A percentile compares a stretch with the other conserved stretches of the same genome.
Evolutionary conservation across 331 rosid genomes (phyloP).

Genomic region (Arachis monticola): DNA sequence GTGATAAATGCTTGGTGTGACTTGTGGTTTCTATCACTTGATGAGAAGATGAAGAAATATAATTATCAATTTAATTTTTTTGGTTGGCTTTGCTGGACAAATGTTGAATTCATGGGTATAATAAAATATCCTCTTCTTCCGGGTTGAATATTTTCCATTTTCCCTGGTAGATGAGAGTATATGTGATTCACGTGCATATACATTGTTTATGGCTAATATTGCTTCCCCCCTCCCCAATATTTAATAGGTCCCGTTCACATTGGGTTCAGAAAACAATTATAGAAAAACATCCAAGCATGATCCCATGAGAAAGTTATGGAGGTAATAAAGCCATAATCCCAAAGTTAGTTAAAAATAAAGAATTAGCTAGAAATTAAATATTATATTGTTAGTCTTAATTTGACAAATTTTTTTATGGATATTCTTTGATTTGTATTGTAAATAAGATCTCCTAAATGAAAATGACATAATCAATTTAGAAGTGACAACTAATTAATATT

Average conservation of each 20-base stretch:
- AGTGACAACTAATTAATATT: too few relatives aligned
- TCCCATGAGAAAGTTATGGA: not conserved
- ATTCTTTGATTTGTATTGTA: too few relatives aligned
- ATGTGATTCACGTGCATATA: constrained; percentile 8
- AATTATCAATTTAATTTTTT: too few relatives aligned
- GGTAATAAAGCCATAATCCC: too few relatives aligned
- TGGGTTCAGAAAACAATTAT: not conserved
- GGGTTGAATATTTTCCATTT: not conserved
- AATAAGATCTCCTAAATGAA: too few relatives aligned
- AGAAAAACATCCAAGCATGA: not conserved
- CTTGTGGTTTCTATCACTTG: constrained; percentile 5
- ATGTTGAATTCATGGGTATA: not conserved
- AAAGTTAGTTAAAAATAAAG: too few relatives aligned
- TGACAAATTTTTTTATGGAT: too few relatives aligned
- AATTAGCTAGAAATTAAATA: too few relatives aligned
- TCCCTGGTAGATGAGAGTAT: not conserved
- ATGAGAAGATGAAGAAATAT: not conserved
- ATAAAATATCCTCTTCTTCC: not conserved
- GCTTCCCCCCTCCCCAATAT: not conserved
- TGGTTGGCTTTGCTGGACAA: too few relatives aligned
- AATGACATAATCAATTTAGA: too few relatives aligned
- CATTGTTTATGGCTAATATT: not conserved
- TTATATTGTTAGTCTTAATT: too few relatives aligned
- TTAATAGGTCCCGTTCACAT: not conserved
- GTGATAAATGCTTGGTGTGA: constrained; percentile 24